Percentiles rank a stretch among this genome's conserved stretches.
phyloP scores from a whole-genome alignment of 75 land plant genomes.

The Selaginella tamariscina region DNA sequence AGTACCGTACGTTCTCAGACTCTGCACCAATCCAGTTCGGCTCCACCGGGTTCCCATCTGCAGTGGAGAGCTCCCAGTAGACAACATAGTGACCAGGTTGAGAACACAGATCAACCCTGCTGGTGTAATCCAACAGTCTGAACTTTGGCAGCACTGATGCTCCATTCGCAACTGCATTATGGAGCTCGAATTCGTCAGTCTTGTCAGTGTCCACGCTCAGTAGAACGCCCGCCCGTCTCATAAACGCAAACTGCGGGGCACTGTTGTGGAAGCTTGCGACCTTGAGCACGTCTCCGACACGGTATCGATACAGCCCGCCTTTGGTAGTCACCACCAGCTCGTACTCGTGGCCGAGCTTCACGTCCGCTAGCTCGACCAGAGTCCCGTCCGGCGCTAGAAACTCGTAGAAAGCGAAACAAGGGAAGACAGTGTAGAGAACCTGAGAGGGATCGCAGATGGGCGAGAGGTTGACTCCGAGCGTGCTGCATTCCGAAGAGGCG shows the following conservation, averaged over 20 bases:
- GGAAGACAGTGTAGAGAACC: background rate
- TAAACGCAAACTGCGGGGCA: background rate
- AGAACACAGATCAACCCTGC: background rate
- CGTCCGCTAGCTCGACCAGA: background rate
- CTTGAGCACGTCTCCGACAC: slow-evolving; percentile 5
- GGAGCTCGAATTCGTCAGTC: slow-evolving; percentile 12
- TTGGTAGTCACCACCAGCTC: slow-evolving; percentile 4
- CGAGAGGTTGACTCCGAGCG: background rate
- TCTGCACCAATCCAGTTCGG: no score
- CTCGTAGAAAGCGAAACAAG: slow-evolving; percentile 1
- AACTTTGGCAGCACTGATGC: background rate
- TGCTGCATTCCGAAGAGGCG: slow-evolving; percentile 7
- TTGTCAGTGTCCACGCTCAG: slow-evolving; percentile 6
- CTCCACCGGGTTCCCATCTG: background rate
- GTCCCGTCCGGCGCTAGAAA: background rate
- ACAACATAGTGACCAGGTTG: slow-evolving; percentile 2
- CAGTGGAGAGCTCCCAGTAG: background rate
- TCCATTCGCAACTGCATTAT: background rate
- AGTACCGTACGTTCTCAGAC: no score
- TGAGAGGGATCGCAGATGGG: background rate
- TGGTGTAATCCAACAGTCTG: background rate
- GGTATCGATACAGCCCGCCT: background rate
- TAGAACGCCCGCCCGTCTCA: background rate
- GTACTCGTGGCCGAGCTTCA: slow-evolving; percentile 8
- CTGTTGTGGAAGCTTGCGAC: background rate